A percentile compares a stretch with the other conserved stretches of the same genome.
phyloP scores from a whole-genome alignment of 306 rosid genomes.

The Cucumis hystrix region DNA sequence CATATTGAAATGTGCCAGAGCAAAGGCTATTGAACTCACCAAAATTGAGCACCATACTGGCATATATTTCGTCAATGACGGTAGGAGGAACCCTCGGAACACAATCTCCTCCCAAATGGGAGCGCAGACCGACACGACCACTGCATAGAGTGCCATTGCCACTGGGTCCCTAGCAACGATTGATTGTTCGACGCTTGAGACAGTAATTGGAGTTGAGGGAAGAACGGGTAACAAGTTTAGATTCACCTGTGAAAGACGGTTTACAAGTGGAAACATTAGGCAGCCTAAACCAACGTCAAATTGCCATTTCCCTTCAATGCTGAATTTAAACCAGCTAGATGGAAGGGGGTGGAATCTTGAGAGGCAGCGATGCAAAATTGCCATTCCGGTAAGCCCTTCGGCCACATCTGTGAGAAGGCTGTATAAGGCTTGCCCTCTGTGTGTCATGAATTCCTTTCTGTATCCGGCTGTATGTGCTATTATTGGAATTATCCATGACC shows the following conservation, averaged over 20 bases:
- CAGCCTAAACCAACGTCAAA: conserved; percentile 75
- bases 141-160: conserved; percentile 74
- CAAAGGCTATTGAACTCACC: conserved; percentile 84
- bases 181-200: conserved; percentile 89
- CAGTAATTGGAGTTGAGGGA: conserved; percentile 67
- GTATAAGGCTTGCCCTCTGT: conserved; percentile 77
- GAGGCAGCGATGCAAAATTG: conserved; percentile 64
- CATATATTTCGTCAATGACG: conserved; percentile 89
- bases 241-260: conserved; percentile 75
- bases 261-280: conserved; percentile 81
- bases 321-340: conserved; percentile 84
- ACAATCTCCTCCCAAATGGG: conserved; percentile 98
- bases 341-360: conserved; percentile 85
- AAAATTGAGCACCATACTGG: conserved; percentile 86
- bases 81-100: conserved; percentile 86
- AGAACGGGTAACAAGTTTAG: conserved; percentile 60
- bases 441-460: conserved; percentile 63
- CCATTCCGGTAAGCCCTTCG: conserved; percentile 79
- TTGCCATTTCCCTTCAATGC: conserved; percentile 73
- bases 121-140: conserved; percentile 77
- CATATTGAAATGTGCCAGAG: conserved; percentile 83
- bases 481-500: conserved; percentile 84
- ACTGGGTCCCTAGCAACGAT: conserved; percentile 82
- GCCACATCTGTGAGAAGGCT: conserved; percentile 83
- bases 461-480: conserved; percentile 67